Base-by-base conservation (phyloP, 2,329 filamentous ascomycete genomes). In the Hypomyces perniciosus region DNA sequence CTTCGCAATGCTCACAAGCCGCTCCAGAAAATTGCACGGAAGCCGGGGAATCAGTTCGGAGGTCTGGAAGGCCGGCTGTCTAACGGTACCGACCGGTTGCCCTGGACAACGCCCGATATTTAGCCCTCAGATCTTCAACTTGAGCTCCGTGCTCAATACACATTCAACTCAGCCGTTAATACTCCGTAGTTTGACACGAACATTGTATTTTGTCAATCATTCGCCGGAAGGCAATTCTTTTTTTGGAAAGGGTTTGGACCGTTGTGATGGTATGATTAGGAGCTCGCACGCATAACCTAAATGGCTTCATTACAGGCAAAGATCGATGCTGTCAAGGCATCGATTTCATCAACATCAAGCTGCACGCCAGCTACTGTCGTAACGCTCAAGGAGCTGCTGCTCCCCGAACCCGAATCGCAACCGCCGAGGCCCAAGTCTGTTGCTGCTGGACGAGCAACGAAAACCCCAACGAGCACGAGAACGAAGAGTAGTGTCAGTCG, bases 291-390 rank as follows among this genome's bases (percentile, higher is more conserved):
- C 56, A 62, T 58, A 57, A 56, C 56, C 53, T 56, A 58, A 53
- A 76, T 77, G 74, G 65, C 71, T 68, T 70, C 73, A 54, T 56
- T 68, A 61, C 68, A 71, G 56, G 62, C 63, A 57, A 72, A 73
- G 58, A 63, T 62, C 60, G 74, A 77, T 54, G 72, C 76, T 54
- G 74, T 81, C 61, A 82, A 80, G 61, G 68, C 70, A 54, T 78
- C 78, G 39, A 67, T 82, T 56, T 68, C 75, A 54, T 78, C 75
- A 48, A 72, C 72, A 9, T 67, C 75, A 43, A 80, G 73, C 58
- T 83, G 79, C 65, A 79, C 78, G 40, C 66, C 74, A 26, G 63
- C 73, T 2, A 75, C 71, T 30, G 73, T 75, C 33, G 73, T 75
- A 27, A 64, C 67, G 2, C 62, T 78, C 52, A 77, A 75, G 59